Base-by-base conservation (phyloP, 441 rosid genomes). In the Theobroma grandiflorum region DNA sequence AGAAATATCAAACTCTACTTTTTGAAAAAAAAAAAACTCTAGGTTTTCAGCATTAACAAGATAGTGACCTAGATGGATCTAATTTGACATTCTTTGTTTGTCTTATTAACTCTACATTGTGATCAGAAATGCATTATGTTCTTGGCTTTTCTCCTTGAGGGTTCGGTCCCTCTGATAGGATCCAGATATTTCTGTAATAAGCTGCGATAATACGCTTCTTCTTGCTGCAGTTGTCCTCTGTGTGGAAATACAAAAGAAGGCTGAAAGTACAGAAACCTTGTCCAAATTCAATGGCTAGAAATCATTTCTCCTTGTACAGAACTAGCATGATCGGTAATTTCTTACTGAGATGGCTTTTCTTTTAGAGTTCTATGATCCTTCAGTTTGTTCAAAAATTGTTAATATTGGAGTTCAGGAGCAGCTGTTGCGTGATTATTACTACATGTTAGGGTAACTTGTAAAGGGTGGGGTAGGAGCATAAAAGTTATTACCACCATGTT, bases 191-290 rank as follows among this genome's bases (percentile, higher is more conserved):
- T 57, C 61, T 45, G 64, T 10, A 8, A 9, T 49, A n/a, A 37
- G 37, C 75, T 72, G 76, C 40, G 12, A 43, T 45, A 47, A 58
- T 55, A 4, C 63, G 33, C 62, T 82, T 62, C 76, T 83, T 78
- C 74, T 76, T 71, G 66, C 75, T 82, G 42, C 90, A 96, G 98
- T 74, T 94, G 79, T 86, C 95, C 52, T 91, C 94, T 70, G 89
- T 96, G 1, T 96, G 99, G 99, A 89, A 89, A 79, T 90, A 75
- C 87, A 94, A 86, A 84, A 87, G 93, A 82, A 92, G 88, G 83
- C 75, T 87, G 82, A 96, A 91, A 84, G 83, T 87, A 84, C 95
- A 88, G 76, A 96, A 88, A 63, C 94, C 98, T 81, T 94, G 99
- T 82, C 87, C 90, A 5, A 84, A 85, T 87, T 81, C 91, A 69